phyloP scores from a whole-genome alignment of 2,329 filamentous ascomycete genomes.

The Westerdykella sp. region DNA sequence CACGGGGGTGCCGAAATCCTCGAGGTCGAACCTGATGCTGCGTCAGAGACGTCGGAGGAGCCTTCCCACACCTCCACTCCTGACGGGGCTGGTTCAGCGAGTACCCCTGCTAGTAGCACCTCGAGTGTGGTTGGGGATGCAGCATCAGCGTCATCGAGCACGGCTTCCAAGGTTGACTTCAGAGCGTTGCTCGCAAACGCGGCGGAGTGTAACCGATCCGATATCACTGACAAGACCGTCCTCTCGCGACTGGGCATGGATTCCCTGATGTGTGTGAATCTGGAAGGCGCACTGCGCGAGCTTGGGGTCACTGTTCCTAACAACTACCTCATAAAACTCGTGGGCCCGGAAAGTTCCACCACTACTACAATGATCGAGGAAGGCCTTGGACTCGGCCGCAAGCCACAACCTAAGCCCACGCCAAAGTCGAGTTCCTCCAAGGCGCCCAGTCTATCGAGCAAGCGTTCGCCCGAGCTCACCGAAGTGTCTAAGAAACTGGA shows the following conservation, averaged over 20 bases:
- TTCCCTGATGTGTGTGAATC: conserved; percentile 49
- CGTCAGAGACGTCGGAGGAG: conserved; percentile 38
- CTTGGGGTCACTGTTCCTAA: conserved; percentile 46
- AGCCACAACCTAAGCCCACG: conserved; percentile 38
- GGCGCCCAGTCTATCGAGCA: conserved; percentile 23
- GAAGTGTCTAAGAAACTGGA: conserved; percentile 46
- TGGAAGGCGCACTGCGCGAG: conserved; percentile 47
- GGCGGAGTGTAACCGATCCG: conserved; percentile 60
- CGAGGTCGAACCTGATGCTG: conserved; percentile 35
- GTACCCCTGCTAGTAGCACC: conserved; percentile 46
- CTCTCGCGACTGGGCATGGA: conserved; percentile 54
- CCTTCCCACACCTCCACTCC: conserved; percentile 40
- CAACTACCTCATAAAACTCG: conserved; percentile 45
- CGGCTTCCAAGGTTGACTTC: too few relatives aligned
- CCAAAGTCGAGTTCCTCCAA: conserved; percentile 18
- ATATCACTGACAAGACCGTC: conserved; percentile 52
- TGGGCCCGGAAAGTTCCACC: conserved; percentile 30
- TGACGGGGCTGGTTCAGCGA: conserved; percentile 36
- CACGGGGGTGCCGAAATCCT: conserved; percentile 10
- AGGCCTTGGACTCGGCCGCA: conserved; percentile 57
- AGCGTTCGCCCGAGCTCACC: conserved; percentile 37
- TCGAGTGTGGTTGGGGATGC: conserved; percentile 43
- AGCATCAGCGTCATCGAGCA: too few relatives aligned
- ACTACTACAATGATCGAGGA: conserved; percentile 58
- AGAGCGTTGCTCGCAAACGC: conserved; percentile 43